Base-by-base conservation (phyloP, 257 asterid species). In the Primulina eburnea region DNA sequence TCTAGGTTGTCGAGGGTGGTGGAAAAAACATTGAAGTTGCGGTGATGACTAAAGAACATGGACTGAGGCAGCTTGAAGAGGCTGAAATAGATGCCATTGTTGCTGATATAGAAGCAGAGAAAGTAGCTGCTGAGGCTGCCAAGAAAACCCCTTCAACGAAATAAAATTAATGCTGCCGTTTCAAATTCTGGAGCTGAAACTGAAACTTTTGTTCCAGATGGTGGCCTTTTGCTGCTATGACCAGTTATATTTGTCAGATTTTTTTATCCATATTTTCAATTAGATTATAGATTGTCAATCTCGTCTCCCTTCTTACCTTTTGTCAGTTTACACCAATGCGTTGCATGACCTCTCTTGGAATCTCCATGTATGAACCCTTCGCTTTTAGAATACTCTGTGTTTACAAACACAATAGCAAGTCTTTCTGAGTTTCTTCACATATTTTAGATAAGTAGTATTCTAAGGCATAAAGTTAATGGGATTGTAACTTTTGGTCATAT, bases 121-220 rank as follows among this genome's bases (percentile, higher is more conserved):
- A 90, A 72, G 96, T 97, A 2, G 98, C 98, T 69, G 96, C 97
- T 2, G 98, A 92, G 80, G 97, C 98, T 80, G 98, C 97, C 38
- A 92, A 90, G 85, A 92, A 92, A 81, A 88, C 79, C 57, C 97
- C 92, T 9, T 79, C 86, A 14, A 65, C 72, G 35, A 81, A 64
- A 85, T 87, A 80, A 75, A 75, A 79, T 81, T 78, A 86, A 70
- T 59, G 64, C 62, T 30, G 59, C 73, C 62, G 37, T 62, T 53
- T 18, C 4, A 52, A 18, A 56, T 35, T 69, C 50, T 43, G 50
- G 50, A 8, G 30, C 10, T 2, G 17, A 43, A 43, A 10, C 20
- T 65, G 20, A 67, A 29, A 50, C 65, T 52, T 66, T 64, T 30
- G 47, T 71, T 30, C n/a, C 43, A 16, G 56, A 50, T 16, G 16